These are phyloP conservation scores for Neurospora intermedia DNA, from an alignment of 495 filamentous ascomycete genomes.

Conservation along the genomic window DNA sequence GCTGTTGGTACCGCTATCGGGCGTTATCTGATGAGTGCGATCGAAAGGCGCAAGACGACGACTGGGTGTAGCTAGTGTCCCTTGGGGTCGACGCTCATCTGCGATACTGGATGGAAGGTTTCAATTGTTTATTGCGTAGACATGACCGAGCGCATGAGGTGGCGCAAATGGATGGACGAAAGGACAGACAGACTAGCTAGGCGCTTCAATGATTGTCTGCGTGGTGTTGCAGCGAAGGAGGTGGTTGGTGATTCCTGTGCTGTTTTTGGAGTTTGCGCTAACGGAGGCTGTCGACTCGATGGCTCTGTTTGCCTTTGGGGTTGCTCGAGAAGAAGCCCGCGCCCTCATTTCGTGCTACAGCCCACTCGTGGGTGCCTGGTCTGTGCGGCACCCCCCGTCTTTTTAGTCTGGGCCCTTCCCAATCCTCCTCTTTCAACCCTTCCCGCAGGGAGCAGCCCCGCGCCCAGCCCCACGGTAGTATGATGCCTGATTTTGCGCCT, in stretches of 20 bases:
- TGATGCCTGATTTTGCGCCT: constrained; percentile 4
- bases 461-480: not conserved
- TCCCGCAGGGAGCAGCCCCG: constrained; percentile 6
- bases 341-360: constrained; percentile 13
- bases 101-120: not conserved
- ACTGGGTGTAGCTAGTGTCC: not conserved
- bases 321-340: constrained; percentile 11
- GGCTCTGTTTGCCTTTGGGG: constrained; percentile 1
- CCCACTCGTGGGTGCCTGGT: constrained; percentile 7
- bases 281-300: not conserved
- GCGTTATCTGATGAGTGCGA: not conserved
- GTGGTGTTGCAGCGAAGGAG: not conserved
- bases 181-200: not conserved
- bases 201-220: not conserved
- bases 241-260: not conserved
- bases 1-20: not conserved
- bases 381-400: constrained; percentile 6
- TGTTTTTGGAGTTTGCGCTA: not conserved
- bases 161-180: constrained; percentile 1
- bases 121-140: constrained; percentile 2
- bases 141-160: constrained; percentile 15
- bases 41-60: not conserved
- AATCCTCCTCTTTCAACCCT: constrained; percentile 5
- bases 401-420: not conserved
- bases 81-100: not conserved